Percentiles rank a stretch among this genome's conserved stretches.
Conservation (phyloP, 2,329 filamentous ascomycete species). For the Microdochium bolleyi region DNA sequence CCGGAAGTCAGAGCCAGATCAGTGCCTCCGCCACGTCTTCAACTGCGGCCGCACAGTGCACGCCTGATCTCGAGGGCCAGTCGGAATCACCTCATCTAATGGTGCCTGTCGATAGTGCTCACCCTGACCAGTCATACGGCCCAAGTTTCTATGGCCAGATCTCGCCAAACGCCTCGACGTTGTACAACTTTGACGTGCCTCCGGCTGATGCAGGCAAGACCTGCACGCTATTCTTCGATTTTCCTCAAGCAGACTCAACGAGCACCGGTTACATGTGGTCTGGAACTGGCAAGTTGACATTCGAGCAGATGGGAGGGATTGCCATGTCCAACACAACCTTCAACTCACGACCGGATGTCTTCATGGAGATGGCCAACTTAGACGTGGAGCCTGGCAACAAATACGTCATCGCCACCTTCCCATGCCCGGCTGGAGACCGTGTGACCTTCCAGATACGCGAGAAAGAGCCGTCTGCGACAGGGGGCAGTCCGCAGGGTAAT, state of each 20-base stretch:
- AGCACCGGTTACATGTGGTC: constrained; percentile 48
- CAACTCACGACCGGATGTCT: constrained; percentile 37
- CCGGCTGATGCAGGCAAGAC: constrained; percentile 42
- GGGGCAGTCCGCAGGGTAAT: constrained; percentile 19
- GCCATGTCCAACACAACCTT: constrained; percentile 42
- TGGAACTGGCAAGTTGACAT: constrained; percentile 42
- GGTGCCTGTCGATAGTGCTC: constrained; percentile 20
- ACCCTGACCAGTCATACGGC: constrained; percentile 42
- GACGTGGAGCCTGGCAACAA: constrained; percentile 41
- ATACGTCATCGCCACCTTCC: constrained; percentile 42
- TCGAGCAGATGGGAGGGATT: constrained; percentile 34
- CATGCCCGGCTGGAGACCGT: constrained; percentile 42
- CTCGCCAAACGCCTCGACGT: constrained; percentile 41
- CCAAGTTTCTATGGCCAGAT: constrained; percentile 49
- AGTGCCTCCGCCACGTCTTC: constrained; percentile 32
- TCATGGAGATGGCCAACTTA: constrained; percentile 31
- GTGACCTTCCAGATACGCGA: constrained; percentile 41
- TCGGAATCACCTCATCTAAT: constrained; percentile 52
- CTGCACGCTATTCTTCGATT: constrained; percentile 58
- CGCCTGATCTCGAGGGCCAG: constrained; percentile 15
- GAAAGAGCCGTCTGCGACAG: neutral
- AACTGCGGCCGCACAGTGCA: neutral
- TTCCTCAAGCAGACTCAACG: constrained; percentile 48
- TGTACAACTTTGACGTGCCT: constrained; percentile 66
- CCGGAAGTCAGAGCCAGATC: constrained; percentile 6